Evolutionary conservation across 2,329 filamentous ascomycete genomes (phyloP).

Genomic region (Penicillium sp.): DNA sequence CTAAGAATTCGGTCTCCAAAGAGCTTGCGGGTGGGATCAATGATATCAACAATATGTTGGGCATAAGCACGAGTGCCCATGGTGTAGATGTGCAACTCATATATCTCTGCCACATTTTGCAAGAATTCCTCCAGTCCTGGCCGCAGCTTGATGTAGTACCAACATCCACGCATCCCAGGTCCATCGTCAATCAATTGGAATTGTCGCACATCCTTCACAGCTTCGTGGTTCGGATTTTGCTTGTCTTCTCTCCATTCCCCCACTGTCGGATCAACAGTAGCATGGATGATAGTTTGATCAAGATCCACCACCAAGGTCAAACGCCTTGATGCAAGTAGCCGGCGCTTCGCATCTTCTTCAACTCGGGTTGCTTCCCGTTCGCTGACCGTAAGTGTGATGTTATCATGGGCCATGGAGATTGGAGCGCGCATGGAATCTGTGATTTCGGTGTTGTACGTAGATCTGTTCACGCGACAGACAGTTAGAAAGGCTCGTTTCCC

Average conservation of each 20-base stretch:
- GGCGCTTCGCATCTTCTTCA: conserved; percentile 82
- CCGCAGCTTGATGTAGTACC: conserved; percentile 98
- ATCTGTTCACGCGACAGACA: conserved; percentile 34
- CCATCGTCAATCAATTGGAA: conserved; percentile 90
- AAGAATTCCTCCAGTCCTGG: conserved; percentile 83
- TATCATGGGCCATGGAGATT: conserved; percentile 94
- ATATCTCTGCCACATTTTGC: conserved; percentile 71
- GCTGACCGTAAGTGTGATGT: conserved; percentile 82
- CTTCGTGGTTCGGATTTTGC: conserved; percentile 84
- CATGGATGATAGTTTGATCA: conserved; percentile 98
- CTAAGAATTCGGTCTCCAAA: conserved; percentile 96
- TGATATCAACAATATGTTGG: conserved; percentile 83
- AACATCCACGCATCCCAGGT: conserved; percentile 72
- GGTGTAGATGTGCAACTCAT: conserved; percentile 97
- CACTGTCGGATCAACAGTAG: conserved; percentile 93
- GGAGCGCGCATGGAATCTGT: conserved; percentile 81
- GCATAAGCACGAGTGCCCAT: conserved; percentile 99
- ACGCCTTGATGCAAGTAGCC: conserved; percentile 76
- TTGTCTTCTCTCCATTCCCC: conserved; percentile 92
- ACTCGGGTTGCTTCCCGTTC: conserved; percentile 74
- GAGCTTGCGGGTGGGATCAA: conserved; percentile 83
- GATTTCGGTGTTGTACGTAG: conserved; percentile 77
- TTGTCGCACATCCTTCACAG: conserved; percentile 80
- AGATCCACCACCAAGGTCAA: conserved; percentile 93
- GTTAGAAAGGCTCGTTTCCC: conserved; percentile 4